phyloP scores from a whole-genome alignment of 139 green algal genomes.

The Spirogloea muscicola region DNA sequence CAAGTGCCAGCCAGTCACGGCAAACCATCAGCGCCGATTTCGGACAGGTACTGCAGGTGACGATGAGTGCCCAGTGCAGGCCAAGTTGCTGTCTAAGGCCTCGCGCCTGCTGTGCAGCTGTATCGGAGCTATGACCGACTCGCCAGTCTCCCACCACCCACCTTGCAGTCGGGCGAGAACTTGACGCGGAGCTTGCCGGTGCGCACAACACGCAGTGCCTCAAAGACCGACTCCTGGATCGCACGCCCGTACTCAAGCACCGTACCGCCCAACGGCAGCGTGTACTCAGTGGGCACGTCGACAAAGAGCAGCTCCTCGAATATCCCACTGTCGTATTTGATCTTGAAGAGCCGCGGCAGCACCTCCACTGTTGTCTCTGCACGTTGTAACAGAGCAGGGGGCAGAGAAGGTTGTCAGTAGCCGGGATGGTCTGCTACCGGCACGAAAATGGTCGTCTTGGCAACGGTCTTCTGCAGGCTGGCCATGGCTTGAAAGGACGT shows the following conservation, averaged over 20 bases:
- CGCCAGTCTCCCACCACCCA: too few species aligned
- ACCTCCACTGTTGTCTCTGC: slow-evolving; percentile 53
- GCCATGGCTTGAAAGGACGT: too few species aligned
- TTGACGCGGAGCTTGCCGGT: slow-evolving; percentile 33
- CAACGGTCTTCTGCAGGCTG: too few species aligned
- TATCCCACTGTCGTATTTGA: slow-evolving; percentile 58
- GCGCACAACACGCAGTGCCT: slow-evolving; percentile 47
- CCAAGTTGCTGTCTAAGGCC: too few species aligned
- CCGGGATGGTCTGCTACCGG: not conserved
- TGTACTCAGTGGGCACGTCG: slow-evolving; percentile 47
- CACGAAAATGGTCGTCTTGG: too few species aligned
- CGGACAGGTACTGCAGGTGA: too few species aligned
- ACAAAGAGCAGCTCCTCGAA: slow-evolving; percentile 53
- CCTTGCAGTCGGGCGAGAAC: slow-evolving; percentile 25
- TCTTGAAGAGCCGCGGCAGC: slow-evolving; percentile 52
- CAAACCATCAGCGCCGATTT: too few species aligned
- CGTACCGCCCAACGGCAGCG: slow-evolving; percentile 7
- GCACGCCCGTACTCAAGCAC: slow-evolving; percentile 41
- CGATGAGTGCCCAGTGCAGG: too few species aligned
- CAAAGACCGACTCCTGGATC: slow-evolving; percentile 53
- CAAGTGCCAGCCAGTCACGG: not conserved
- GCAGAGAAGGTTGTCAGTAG: not conserved
- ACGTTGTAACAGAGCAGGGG: not conserved
- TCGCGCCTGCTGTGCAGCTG: too few species aligned
- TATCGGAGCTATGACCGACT: too few species aligned